Evolutionary conservation across 352 stramenopile species (phyloP).

Genomic region (Phytophthora melonis): DNA sequence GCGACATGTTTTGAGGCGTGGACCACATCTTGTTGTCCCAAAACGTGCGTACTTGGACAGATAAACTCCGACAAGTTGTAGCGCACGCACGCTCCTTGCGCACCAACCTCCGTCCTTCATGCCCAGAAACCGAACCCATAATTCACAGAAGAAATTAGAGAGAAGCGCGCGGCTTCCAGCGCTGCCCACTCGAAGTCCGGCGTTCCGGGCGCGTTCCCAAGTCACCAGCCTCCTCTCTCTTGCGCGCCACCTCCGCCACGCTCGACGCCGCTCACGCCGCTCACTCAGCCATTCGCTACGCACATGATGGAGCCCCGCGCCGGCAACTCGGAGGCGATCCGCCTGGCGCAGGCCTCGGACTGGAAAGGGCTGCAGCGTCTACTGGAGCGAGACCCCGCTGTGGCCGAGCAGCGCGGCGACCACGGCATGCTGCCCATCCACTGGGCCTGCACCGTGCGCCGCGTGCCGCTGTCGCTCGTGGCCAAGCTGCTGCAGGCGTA

Average conservation of each 20-base stretch:
- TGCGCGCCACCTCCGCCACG: background rate
- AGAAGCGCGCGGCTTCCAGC: background rate
- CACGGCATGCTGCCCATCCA: constrained; percentile 89
- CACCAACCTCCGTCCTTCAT: background rate
- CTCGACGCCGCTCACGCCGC: background rate
- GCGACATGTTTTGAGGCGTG: background rate
- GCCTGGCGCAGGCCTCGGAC: constrained; percentile 79
- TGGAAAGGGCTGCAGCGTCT: constrained; percentile 76
- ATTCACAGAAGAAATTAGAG: constrained; percentile 26
- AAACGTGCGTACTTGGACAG: background rate
- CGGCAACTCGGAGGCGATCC: constrained; percentile 70
- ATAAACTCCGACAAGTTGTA: background rate
- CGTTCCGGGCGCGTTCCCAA: constrained; percentile 37
- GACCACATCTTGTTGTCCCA: background rate
- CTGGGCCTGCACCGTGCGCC: constrained; percentile 79
- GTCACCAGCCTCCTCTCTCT: constrained; percentile 13
- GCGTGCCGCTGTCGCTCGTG: constrained; percentile 71
- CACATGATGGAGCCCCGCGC: constrained; percentile 32
- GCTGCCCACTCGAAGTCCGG: constrained; percentile 1
- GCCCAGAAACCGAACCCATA: constrained; percentile 21
- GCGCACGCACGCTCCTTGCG: background rate
- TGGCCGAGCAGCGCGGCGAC: constrained; percentile 63
- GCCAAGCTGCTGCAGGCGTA: constrained; percentile 66
- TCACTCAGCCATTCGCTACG: constrained; percentile 9
- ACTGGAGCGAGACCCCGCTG: constrained; percentile 59